These are phyloP conservation scores for Glycine latifolia DNA, from an alignment of 306 rosid species.

Conservation along the genomic window DNA sequence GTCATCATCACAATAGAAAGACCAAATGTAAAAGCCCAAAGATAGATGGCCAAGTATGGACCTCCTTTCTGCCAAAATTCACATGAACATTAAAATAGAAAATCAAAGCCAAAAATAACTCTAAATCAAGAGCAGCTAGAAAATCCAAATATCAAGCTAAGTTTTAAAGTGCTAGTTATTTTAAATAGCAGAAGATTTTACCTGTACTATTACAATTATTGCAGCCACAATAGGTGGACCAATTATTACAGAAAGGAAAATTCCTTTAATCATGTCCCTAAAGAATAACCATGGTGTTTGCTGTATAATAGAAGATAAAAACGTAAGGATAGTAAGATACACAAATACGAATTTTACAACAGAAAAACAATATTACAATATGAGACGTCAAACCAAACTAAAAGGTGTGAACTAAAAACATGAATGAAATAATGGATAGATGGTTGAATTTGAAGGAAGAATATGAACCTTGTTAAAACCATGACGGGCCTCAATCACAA, in stretches of 20 bases:
- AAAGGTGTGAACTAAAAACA: conserved; percentile 6
- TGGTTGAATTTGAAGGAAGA: conserved; percentile 21
- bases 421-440: conserved; percentile 17
- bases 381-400: conserved; percentile 42
- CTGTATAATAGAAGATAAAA: conserved; percentile 59
- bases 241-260: conserved; percentile 66
- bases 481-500: conserved; percentile 94
- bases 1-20: conserved; percentile 97
- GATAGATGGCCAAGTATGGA: conserved; percentile 95
- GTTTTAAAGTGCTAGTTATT: conserved; percentile 26
- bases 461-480: conserved; percentile 88
- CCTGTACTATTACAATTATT: conserved; percentile 90
- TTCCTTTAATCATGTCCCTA: conserved; percentile 89
- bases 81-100: conserved; percentile 39
- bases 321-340: conserved; percentile 37
- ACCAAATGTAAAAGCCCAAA: conserved; percentile 91
- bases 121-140: conserved; percentile 14
- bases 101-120: conserved; percentile 15
- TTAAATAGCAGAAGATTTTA: conserved; percentile 42
- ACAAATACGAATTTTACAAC: conserved; percentile 21
- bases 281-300: conserved; percentile 95
- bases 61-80: conserved; percentile 91
- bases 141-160: conserved; percentile 24
- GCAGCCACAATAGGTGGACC: conserved; percentile 96
- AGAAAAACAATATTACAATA: conserved; percentile 29